Evolutionary conservation across 2,329 filamentous ascomycete genomes (phyloP), one percentile per base, ranked within the genome.

Genomic region (Xylaria sp.): DNA sequence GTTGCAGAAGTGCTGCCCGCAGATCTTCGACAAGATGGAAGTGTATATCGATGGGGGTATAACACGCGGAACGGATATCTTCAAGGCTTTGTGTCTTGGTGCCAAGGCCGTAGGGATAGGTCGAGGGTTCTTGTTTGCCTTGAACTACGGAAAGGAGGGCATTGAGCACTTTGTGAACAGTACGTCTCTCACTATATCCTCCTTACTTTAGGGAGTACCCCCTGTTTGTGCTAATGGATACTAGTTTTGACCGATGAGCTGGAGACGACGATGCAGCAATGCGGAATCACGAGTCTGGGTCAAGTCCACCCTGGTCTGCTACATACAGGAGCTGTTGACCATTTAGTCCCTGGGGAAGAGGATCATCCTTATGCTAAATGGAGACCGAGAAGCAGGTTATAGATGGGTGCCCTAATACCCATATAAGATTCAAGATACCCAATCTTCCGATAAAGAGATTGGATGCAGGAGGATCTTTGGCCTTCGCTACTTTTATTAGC

Each of bases 1-100:
- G 78, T 82, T 92, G 69, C 88, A 88, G 66, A 84, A 84, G 71
- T 86, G 85, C 70, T 88, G 86, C 50, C 89, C 90, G 0, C 82
- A 87, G 63, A 82, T 92, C 0, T 88, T 92, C 60, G 83, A 85
- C 29, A 79, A 79, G 61, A 82, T 91, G 76, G 87, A 91, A 73
- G 85, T 92, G 0, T 88, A 86, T 61, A 80, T 92, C 3, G 90
- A 92, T 70, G 88, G 90, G 0, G 90, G 90, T 0, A 84, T 92
- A 35, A 83, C 84, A n/a, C 81, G 89, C 21, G 90, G 90, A 0
- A 87, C 88, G 0, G 90, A 92, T 74, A 86, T 92, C 2, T 83
- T 92, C 72, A 92, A 92, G 77, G 89, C 88, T 0, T 74, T 92
- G 12, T 90, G 88, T 61, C 79, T 92, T 0, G 90, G 90, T 0